Evolutionary conservation across 371 early-diverging fungal genomes (phyloP).

Genomic region (Chytridium lagenaria): DNA sequence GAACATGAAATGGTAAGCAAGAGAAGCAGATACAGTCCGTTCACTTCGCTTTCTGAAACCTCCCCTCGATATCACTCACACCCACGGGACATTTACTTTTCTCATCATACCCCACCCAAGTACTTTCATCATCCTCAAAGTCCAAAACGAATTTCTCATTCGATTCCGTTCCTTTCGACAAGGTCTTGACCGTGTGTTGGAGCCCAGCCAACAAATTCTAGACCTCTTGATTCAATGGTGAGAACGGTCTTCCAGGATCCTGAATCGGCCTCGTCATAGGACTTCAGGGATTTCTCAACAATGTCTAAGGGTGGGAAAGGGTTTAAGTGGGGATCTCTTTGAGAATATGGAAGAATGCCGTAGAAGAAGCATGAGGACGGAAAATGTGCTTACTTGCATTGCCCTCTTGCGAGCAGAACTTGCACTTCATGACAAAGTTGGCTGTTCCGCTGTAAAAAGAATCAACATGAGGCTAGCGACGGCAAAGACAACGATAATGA

Average conservation of each 20-base stretch:
- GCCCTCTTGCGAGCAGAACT: slow-evolving; percentile 82
- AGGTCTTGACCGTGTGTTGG: slow-evolving; percentile 53
- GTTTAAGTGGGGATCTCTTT: too few species aligned
- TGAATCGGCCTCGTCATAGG: slow-evolving; percentile 64
- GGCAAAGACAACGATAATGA: too few species aligned
- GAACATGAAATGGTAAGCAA: too few species aligned
- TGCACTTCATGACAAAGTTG: slow-evolving; percentile 93
- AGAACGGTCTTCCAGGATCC: slow-evolving; percentile 70
- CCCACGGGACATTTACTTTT: slow-evolving; percentile 58
- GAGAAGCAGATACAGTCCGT: too few species aligned
- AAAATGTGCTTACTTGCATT: slow-evolving; percentile 39
- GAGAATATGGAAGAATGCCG: too few species aligned
- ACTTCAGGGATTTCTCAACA: slow-evolving; percentile 61
- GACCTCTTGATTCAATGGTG: slow-evolving; percentile 83
- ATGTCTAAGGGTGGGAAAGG: slow-evolving; percentile 67
- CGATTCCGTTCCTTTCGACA: slow-evolving; percentile 69
- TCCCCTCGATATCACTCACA: slow-evolving; percentile 51
- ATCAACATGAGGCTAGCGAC: too few species aligned
- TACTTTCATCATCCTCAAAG: slow-evolving; percentile 68
- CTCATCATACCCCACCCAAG: slow-evolving; percentile 93
- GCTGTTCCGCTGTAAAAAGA: slow-evolving; percentile 70
- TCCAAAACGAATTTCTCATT: slow-evolving; percentile 78
- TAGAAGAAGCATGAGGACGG: too few species aligned
- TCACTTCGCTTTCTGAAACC: slow-evolving; percentile 29
- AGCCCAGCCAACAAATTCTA: slow-evolving; percentile 82